Evolutionary conservation across 495 filamentous ascomycete genomes (phyloP), one percentile per base, ranked within the genome.

Genomic region (Achaetomiella virescens): DNA sequence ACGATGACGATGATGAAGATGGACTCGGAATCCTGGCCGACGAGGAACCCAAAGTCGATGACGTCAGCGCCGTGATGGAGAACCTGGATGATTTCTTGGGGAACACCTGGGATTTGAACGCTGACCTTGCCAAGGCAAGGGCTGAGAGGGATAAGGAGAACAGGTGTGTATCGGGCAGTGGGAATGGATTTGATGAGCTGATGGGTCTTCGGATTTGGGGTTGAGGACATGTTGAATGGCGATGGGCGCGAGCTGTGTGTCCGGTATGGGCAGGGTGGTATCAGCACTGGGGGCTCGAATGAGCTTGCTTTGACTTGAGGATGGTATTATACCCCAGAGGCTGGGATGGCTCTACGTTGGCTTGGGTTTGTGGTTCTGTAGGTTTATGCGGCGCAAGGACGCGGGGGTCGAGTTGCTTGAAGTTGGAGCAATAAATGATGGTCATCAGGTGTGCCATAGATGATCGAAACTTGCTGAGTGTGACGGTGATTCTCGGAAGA

Each of bases 71-170:
- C 2, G 73, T 78, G 0, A 50, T 78, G 58, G 60, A 70, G 11
- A 72, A 78, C 51, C 46, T 78, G 14, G 64, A 68, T 46, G 69
- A 77, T 6, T 77, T 75, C 43, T 49, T 78, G 7, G 63, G 59
- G 1, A 29, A 63, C 9, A 58, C 53, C 18, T 75, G 70, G 71
- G 69, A 78, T 47, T 54, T 75, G 0, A 69, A 77, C 7, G 54
- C 58, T 4, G 72, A 76, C 48, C 59, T 76, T 1, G 63, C 58
- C 8, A 66, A 67, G 55, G 61, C 52, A 17, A 54, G 49, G 27
- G 43, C 49, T 2, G 66, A 64, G 38, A 51, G 25, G 45, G 44
- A 21, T 27, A 18, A 22, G 48, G 38, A 54, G 44, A 54, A 21
- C 6, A 24, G 48, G 7, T 5, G 0, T 35, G 35, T 31, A 15